Conservation (phyloP, 2,329 filamentous ascomycete genomes). For the Apiospora marii region DNA sequence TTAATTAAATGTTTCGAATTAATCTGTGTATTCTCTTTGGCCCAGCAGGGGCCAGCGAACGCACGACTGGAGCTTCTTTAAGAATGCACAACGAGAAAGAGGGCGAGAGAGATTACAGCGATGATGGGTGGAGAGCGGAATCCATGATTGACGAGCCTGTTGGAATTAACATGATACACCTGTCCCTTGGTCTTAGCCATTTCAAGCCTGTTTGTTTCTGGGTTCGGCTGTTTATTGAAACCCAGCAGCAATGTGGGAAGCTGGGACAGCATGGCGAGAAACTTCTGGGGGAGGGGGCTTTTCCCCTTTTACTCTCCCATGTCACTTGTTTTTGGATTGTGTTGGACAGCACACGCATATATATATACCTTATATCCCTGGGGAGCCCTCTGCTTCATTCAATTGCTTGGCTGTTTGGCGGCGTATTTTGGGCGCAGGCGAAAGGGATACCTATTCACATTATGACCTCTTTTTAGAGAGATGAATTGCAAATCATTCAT, state of each 20-base stretch:
- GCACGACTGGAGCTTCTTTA: not conserved
- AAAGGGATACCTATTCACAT: slow-evolving; percentile 5
- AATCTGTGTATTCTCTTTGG: not conserved
- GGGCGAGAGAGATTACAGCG: not conserved
- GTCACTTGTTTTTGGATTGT: not conserved
- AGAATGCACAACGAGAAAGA: not conserved
- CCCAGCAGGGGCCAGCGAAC: not conserved
- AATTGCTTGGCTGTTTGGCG: not conserved
- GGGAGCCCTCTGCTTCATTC: not conserved
- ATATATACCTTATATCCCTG: slow-evolving; percentile 15
- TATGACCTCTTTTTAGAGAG: not conserved
- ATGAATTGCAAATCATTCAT: not conserved
- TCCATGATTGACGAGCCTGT: slow-evolving; percentile 8
- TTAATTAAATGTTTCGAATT: not conserved
- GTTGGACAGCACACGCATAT: not conserved
- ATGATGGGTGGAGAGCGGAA: not conserved
- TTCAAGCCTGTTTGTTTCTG: not conserved
- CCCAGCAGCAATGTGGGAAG: not conserved
- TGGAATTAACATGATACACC: not conserved
- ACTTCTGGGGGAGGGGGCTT: not conserved
- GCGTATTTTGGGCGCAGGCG: not conserved
- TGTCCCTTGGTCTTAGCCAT: not conserved
- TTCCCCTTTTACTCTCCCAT: not conserved
- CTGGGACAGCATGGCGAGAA: slow-evolving; percentile 8
- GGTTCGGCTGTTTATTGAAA: not conserved